These are phyloP conservation scores for Ophiostoma ulmi DNA, from an alignment of 2,329 filamentous ascomycete genomes.

Conservation along the genomic window DNA sequence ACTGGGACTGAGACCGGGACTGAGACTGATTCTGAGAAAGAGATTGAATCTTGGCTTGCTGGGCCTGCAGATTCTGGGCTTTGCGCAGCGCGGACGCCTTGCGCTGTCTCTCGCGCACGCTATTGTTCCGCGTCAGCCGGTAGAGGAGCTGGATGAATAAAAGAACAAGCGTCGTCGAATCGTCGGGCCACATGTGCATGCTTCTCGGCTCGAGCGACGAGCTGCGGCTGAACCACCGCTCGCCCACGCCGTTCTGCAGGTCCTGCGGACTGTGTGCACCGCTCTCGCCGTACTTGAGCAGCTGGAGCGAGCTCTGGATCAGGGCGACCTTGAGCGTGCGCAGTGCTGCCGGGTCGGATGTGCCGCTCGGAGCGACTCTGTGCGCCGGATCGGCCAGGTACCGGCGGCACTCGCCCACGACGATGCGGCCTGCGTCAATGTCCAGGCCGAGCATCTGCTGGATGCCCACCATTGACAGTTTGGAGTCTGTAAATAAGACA, in stretches of 20 bases:
- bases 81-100: background rate
- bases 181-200: conserved; percentile 25
- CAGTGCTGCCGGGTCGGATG: conserved; percentile 19
- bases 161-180: conserved; percentile 25
- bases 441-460: conserved; percentile 22
- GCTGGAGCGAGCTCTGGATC: conserved; percentile 20
- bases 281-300: conserved; percentile 19
- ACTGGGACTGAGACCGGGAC: background rate
- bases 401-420: conserved; percentile 18
- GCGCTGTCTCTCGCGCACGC: conserved; percentile 17
- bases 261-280: background rate
- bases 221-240: conserved; percentile 22
- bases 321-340: conserved; percentile 24
- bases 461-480: conserved; percentile 18
- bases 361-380: conserved; percentile 20
- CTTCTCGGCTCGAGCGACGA: background rate
- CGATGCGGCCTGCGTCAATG: conserved; percentile 1
- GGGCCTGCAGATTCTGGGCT: background rate
- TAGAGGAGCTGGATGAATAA: conserved; percentile 26
- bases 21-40: background rate
- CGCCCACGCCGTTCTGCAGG: conserved; percentile 19
- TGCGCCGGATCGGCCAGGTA: conserved; percentile 20
- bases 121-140: conserved; percentile 21
- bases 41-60: background rate
- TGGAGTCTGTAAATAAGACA: conserved; percentile 15